Evolutionary conservation across 2,329 filamentous ascomycete genomes (phyloP).

Genomic region (Alternaria novae-zelandiae): DNA sequence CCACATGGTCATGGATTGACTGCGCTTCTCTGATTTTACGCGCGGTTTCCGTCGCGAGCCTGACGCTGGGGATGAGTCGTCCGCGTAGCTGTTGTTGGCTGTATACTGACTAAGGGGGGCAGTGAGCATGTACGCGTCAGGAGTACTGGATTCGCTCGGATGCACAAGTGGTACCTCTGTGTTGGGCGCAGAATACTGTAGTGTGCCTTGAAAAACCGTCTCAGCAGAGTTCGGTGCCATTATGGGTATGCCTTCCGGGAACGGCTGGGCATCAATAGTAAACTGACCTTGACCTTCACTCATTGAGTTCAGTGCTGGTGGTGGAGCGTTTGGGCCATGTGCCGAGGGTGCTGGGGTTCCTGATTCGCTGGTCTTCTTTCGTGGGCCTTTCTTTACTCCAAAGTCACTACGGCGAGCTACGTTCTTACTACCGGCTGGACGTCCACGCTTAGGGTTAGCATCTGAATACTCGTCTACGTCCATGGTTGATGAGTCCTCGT

Average conservation of each 20-base stretch:
- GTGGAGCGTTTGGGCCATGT: slow-evolving; percentile 32
- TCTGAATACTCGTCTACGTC: slow-evolving; percentile 37
- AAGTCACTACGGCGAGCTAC: slow-evolving; percentile 54
- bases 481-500: slow-evolving; percentile 42
- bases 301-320: slow-evolving; percentile 42
- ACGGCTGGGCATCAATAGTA: slow-evolving; percentile 40
- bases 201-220: slow-evolving; percentile 44
- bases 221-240: slow-evolving; percentile 38
- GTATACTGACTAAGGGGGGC: slow-evolving; percentile 44
- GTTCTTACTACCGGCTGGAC: slow-evolving; percentile 56
- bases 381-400: slow-evolving; percentile 58
- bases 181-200: slow-evolving; percentile 30
- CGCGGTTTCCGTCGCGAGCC: slow-evolving; percentile 44
- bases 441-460: slow-evolving; percentile 38
- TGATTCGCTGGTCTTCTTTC: slow-evolving; percentile 43
- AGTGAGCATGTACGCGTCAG: slow-evolving; percentile 45
- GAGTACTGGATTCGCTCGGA: slow-evolving; percentile 31
- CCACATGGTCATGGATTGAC: slow-evolving; percentile 55
- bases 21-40: slow-evolving; percentile 54
- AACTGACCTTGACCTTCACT: slow-evolving; percentile 49
- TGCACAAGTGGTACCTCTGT: slow-evolving; percentile 29
- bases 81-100: slow-evolving; percentile 32
- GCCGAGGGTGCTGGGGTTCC: slow-evolving; percentile 26
- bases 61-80: slow-evolving; percentile 34
- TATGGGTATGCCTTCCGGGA: slow-evolving; percentile 22